Base-by-base conservation (phyloP, 176 grass and related monocot genomes). In the Aegilops tauschii region DNA sequence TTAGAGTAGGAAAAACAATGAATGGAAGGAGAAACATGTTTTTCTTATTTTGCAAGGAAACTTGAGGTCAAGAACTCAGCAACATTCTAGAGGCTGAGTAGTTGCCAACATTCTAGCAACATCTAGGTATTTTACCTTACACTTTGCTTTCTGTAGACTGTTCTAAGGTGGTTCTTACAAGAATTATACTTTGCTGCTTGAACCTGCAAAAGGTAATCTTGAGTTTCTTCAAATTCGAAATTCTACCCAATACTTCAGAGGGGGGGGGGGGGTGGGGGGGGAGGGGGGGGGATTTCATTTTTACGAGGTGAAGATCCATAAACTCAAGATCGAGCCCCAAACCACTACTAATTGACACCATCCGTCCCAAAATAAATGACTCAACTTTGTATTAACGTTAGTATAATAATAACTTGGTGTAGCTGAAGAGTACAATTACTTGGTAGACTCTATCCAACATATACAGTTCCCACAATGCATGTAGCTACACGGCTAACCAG, bases 111-210 rank as follows among this genome's bases (percentile, higher is more conserved):
- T 42, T 42, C 9, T 42, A 0, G 32, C 3, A n/a, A 45, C 0
- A 25, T 34, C 36, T 13, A 28, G 36, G 44, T 28, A 71, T 45
- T 75, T 82, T 93, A 99, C 97, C 94, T 93, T 80, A 89, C 89
- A 70, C 70, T 93, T 94, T 99, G 94, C 87, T 99, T 99, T 92
- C 92, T 91, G 63, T 93, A 89, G 59, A 99, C 92, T 39, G 89
- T 83, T 66, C 90, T 99, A 80, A 99, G 90, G 73, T 96, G 90
- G 88, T 94, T 93, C 69, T 92, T 95, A 27, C 94, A 85, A 90
- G 92, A 96, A 77, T 83, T 96, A 65, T 99, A 99, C 31, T 96
- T 92, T 0, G 94, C 85, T 83, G 73, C 82, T 74, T 92, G 82
- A 73, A 96, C 90, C 97, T 99, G 86, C 56, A 82, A 88, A 13